Percentiles rank a stretch among this genome's conserved stretches.
phyloP scores from a whole-genome alignment of 1,284 basidiomycete genomes.

The Rhodotorula sp. region DNA sequence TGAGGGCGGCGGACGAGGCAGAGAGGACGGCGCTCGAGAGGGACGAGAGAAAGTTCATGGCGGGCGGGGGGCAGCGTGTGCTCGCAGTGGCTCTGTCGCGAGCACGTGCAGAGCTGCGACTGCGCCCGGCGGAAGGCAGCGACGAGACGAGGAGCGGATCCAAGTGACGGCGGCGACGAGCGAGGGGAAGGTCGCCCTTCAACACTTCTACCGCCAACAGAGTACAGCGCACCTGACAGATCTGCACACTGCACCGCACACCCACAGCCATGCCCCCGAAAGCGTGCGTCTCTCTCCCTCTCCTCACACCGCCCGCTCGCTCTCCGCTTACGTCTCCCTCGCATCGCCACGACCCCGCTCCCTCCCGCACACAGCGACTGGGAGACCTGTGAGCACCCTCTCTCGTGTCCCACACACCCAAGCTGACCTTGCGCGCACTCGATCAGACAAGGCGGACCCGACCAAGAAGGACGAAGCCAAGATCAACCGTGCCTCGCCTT shows the following conservation, averaged over 20 bases:
- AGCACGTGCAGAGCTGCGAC: not conserved
- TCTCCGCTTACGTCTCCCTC: constrained; percentile 31
- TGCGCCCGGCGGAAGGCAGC: not conserved
- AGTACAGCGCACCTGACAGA: not conserved
- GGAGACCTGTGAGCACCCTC: constrained; percentile 81
- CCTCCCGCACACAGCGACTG: constrained; percentile 67
- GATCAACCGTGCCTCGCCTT: constrained; percentile 66
- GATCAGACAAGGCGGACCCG: constrained; percentile 64
- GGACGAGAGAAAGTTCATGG: constrained; percentile 30
- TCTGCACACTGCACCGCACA: not conserved
- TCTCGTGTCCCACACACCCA: accelerated
- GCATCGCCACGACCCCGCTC: constrained; percentile 2
- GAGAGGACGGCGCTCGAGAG: constrained; percentile 31
- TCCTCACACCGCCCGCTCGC: not conserved
- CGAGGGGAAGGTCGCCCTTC: not conserved
- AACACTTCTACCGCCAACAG: not conserved
- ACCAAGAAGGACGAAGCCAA: constrained; percentile 87
- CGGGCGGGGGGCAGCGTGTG: too few relatives aligned
- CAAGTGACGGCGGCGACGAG: not conserved
- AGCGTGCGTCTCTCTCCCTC: constrained; percentile 54
- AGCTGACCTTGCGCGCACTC: not conserved
- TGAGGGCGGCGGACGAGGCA: constrained; percentile 30
- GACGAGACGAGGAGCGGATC: not conserved
- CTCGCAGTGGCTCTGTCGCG: not conserved
- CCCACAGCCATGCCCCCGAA: constrained; percentile 71